Conservation (phyloP, 176 grass and related monocot genomes). For the Leersia perrieri region DNA sequence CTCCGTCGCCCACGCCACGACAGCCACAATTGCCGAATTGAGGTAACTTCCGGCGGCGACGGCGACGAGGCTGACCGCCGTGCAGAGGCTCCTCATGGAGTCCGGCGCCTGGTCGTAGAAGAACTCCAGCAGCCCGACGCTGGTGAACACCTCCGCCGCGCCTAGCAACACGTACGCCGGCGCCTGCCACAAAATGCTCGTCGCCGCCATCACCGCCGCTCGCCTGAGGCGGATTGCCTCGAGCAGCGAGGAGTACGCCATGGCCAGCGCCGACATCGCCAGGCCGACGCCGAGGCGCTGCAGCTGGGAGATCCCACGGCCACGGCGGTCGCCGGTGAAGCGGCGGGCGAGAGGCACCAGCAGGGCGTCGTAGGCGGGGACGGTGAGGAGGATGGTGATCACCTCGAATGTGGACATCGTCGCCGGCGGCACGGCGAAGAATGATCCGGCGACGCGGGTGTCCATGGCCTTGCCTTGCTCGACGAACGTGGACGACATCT, state of each 20-base stretch:
- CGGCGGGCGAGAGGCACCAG: neutral
- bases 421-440: neutral
- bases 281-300: neutral
- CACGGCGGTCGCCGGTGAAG: neutral
- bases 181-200: neutral
- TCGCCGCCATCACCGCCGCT: neutral
- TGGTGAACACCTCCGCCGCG: neutral
- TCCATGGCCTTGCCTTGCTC: neutral
- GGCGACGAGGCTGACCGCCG: neutral
- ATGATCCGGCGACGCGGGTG: neutral
- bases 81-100: neutral
- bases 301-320: neutral
- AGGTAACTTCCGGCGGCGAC: neutral
- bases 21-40: neutral
- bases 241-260: neutral
- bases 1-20: neutral
- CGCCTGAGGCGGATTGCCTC: neutral
- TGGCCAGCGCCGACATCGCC: neutral
- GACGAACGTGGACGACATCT: slow-evolving; percentile 26
- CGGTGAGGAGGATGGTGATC: neutral
- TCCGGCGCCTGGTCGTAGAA: neutral
- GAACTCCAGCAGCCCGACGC: neutral
- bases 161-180: neutral
- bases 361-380: neutral
- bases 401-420: neutral